Conservation (phyloP, 1,284 basidiomycete genomes). For the Trichosporon sp. region DNA sequence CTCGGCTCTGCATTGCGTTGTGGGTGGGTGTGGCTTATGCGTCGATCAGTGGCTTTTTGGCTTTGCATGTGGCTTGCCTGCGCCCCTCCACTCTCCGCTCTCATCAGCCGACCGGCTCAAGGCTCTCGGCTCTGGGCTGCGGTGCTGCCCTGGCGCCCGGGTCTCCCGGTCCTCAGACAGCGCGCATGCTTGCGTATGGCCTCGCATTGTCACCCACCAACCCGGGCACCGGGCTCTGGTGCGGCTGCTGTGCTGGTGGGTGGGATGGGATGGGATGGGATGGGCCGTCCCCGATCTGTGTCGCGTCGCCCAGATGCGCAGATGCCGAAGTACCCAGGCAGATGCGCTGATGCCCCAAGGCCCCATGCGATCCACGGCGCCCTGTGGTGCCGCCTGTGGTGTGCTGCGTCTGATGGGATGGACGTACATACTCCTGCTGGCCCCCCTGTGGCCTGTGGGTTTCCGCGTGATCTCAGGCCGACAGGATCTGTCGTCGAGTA, state of each 20-base stretch:
- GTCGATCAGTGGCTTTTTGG: conserved; percentile 2
- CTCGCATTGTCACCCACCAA: not conserved
- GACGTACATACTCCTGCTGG: not conserved
- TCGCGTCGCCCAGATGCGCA: not conserved
- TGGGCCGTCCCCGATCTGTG: not conserved
- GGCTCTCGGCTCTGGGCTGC: not conserved
- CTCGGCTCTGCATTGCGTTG: not conserved
- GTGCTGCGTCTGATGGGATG: not conserved
- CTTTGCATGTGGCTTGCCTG: not conserved
- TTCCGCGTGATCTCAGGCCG: not conserved
- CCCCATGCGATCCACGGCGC: not conserved
- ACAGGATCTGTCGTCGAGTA: not conserved
- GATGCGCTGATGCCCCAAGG: not conserved
- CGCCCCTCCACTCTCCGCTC: not conserved
- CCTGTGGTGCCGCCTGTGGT: not conserved
- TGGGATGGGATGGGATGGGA: not conserved
- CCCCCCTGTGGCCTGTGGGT: not conserved
- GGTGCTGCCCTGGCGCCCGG: not conserved
- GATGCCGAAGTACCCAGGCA: not conserved
- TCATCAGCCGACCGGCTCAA: not conserved
- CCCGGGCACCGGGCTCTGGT: not conserved
- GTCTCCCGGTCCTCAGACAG: not conserved
- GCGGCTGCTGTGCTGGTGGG: not conserved
- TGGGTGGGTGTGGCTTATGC: not conserved
- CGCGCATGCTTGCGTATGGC: not conserved